Evolutionary conservation across 495 filamentous ascomycete species (phyloP).

Genomic region (Saxophila tyrrhenica): DNA sequence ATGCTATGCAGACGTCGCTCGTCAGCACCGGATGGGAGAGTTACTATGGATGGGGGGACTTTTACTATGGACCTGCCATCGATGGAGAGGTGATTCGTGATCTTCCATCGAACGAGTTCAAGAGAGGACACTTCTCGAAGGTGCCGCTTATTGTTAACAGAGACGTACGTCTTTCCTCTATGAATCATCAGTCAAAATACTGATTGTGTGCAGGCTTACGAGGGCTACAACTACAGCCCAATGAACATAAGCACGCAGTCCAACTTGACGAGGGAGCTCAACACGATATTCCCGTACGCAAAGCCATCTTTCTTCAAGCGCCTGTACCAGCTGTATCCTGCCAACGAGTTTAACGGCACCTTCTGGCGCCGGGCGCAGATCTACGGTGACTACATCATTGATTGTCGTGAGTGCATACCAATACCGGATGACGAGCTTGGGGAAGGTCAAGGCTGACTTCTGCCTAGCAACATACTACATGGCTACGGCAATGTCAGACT

Average conservation of each 20-base stretch:
- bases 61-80: slow-evolving; percentile 20
- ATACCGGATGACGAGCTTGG: not conserved
- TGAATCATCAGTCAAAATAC: too few species aligned
- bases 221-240: slow-evolving; percentile 18
- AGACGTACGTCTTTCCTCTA: slow-evolving; percentile 9
- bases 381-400: slow-evolving; percentile 24
- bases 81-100: slow-evolving; percentile 20
- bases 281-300: slow-evolving; percentile 17
- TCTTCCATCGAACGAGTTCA: slow-evolving; percentile 21
- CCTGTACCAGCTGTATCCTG: slow-evolving; percentile 19
- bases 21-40: not conserved
- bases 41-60: slow-evolving; percentile 21
- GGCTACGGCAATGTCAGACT: slow-evolving; percentile 18
- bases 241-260: slow-evolving; percentile 4
- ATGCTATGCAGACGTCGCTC: slow-evolving; percentile 12
- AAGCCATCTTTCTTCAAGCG: slow-evolving; percentile 19
- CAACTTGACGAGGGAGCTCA: slow-evolving; percentile 11
- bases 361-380: slow-evolving; percentile 18
- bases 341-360: slow-evolving; percentile 17
- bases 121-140: slow-evolving; percentile 21
- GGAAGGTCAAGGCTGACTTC: not conserved
- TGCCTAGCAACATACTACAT: slow-evolving; percentile 23
- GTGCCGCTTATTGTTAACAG: slow-evolving; percentile 20
- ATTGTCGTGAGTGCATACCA: slow-evolving; percentile 1
- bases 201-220: slow-evolving; percentile 3